Evolutionary conservation across 2,329 filamentous ascomycete genomes (phyloP).

Genomic region (Colletotrichum sp.): DNA sequence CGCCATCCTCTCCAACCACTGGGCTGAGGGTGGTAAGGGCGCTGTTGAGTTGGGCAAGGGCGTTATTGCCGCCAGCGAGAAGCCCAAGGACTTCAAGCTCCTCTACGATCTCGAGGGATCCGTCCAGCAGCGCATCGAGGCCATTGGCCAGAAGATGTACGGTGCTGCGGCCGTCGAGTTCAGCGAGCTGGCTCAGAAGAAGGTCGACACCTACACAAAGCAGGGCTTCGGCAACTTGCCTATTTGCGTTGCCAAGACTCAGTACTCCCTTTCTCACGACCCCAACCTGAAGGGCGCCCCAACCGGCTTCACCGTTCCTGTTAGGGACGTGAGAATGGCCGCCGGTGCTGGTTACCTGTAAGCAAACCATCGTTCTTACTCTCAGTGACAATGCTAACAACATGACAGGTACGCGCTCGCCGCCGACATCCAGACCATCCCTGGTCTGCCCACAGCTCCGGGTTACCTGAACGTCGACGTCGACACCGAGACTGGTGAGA

Average conservation of each 20-base stretch:
- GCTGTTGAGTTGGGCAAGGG: constrained; percentile 88
- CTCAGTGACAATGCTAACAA: constrained; percentile 38
- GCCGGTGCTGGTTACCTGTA: constrained; percentile 92
- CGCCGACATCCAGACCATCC: constrained; percentile 98
- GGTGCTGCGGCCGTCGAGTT: constrained; percentile 90
- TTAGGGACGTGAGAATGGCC: constrained; percentile 91
- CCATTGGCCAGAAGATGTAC: constrained; percentile 93
- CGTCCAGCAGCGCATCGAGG: constrained; percentile 88
- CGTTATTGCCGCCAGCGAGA: constrained; percentile 81
- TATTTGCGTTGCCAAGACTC: constrained; percentile 97
- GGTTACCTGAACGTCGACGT: constrained; percentile 95
- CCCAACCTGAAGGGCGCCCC: constrained; percentile 93
- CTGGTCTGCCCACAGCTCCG: constrained; percentile 90
- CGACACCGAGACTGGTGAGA: constrained; percentile 82
- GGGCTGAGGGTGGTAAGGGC: constrained; percentile 92
- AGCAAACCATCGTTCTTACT: constrained; percentile 38
- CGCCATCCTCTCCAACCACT: constrained; percentile 93
- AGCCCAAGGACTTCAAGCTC: constrained; percentile 86
- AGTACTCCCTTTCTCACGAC: constrained; percentile 95
- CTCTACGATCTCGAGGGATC: constrained; percentile 82
- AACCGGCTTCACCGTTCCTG: constrained; percentile 91
- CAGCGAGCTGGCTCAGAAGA: constrained; percentile 91
- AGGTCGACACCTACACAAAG: constrained; percentile 92
- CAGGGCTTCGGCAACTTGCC: constrained; percentile 93
- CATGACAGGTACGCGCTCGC: constrained; percentile 80